phyloP scores from a whole-genome alignment of 164 flowering plant genomes.

The Stephania yunnanensis region DNA sequence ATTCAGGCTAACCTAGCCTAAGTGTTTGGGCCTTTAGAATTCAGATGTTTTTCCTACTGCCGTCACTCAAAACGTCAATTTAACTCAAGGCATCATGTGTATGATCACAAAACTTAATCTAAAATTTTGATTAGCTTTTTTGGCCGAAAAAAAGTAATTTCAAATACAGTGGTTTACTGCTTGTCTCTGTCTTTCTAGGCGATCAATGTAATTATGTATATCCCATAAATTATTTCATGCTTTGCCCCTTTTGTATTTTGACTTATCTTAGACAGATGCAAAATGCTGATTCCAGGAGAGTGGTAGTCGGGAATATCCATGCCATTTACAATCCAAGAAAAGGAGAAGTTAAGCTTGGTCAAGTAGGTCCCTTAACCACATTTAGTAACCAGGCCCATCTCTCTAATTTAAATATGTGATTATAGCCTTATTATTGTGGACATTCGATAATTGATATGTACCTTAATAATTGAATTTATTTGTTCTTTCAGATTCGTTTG shows the following conservation, averaged over 20 bases:
- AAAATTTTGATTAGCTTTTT: no score
- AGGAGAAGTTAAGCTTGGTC: conserved; percentile 56
- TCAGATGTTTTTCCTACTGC: no score
- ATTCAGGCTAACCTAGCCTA: no score
- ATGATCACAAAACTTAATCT: background rate
- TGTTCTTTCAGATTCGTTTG: conserved; percentile 35
- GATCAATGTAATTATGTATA: background rate
- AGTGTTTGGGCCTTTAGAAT: no score
- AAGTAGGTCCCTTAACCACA: conserved; percentile 29
- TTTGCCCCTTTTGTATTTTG: conserved; percentile 17
- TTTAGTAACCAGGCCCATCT: background rate
- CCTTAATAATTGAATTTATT: background rate
- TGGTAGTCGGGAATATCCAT: conserved; percentile 48
- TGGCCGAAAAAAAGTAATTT: background rate
- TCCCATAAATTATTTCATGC: background rate
- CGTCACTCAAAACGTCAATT: no score
- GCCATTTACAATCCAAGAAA: conserved; percentile 41
- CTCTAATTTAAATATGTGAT: background rate
- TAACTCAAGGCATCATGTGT: background rate
- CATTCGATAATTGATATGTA: background rate
- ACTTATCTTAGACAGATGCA: conserved; percentile 37
- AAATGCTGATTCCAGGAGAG: conserved; percentile 30
- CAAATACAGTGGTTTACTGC: background rate
- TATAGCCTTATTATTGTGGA: background rate
- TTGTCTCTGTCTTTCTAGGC: background rate